Base-by-base conservation (phyloP, 805 yeast genomes). In the Yarrowia alimentaria region DNA sequence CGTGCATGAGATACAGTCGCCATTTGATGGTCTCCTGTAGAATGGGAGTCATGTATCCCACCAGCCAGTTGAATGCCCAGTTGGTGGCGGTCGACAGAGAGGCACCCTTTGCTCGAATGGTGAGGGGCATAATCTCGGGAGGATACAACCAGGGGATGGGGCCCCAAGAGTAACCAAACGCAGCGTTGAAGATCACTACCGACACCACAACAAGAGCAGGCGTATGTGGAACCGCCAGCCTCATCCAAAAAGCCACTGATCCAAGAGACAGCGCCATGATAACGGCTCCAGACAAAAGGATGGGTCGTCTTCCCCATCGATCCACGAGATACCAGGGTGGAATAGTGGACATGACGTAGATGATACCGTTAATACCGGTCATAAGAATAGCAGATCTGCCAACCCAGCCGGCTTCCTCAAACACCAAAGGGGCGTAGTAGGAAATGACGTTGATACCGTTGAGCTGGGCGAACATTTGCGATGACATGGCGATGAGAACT, bases 311-410 rank as follows among this genome's bases (percentile, higher is more conserved):
- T 1, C 97, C 97, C 96, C 96, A 87, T 42, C 76, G 72, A 63
- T 89, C 97, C 25, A 89, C 93, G 17, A 89, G 69, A 62, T 79
- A 81, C 96, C 97, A 89, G 0, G 96, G 95, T 1, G 95, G 91
- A 20, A 89, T 70, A 0, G 96, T 87, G 37, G 87, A 77, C 2
- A 68, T 56, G 53, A 78, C 72, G 61, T 83, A 83, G 25, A 82
- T 69, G 10, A 83, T 55, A 5, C 80, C 75, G 59, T 83, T 83
- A 53, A 85, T 74, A 17, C 97, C 97, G 0, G 97, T 87, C 95
- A 89, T 85, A 56, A 88, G 74, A 55, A 89, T 79, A 3, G 96
- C 96, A 57, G 80, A 78, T 54, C 95, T 73, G 19, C 96, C 96
- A 6, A 75, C 67, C 96, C 96, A 90, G 20, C 97, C 97, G 3